These are phyloP conservation scores for Tetrahymena elliotti DNA, from an alignment of 73 alveolate species.

Conservation along the genomic window DNA sequence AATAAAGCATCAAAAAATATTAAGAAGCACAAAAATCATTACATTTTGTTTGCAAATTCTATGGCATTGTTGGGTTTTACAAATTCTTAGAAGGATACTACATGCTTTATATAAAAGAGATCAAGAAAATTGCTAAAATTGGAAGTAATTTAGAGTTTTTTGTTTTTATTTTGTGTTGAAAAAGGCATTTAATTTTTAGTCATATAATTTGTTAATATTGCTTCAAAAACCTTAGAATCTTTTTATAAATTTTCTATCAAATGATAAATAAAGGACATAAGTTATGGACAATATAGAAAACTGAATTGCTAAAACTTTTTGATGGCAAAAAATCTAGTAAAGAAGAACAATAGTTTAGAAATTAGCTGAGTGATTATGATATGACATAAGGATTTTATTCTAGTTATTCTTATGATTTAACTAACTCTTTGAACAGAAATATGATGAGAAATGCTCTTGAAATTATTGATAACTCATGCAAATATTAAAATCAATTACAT, in stretches of 20 bases:
- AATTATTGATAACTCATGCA: neutral
- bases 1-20: neutral
- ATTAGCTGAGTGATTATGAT: conserved; percentile 51
- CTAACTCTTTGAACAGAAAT: conserved; percentile 62
- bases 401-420: conserved; percentile 73
- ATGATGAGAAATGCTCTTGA: conserved; percentile 5
- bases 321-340: conserved; percentile 18
- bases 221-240: neutral
- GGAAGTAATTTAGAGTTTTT: neutral
- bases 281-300: conserved; percentile 18
- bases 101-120: conserved; percentile 12
- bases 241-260: neutral
- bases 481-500: neutral
- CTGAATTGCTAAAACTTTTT: conserved; percentile 29
- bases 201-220: neutral
- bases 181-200: too few species aligned
- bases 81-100: conserved; percentile 46
- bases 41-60: conserved; percentile 1
- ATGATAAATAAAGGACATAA: conserved; percentile 7
- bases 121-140: conserved; percentile 27
- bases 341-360: conserved; percentile 49
- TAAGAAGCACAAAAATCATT: neutral
- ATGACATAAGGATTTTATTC: conserved; percentile 64
- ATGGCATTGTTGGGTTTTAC: conserved; percentile 38
- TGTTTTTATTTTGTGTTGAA: neutral